A percentile compares a stretch with the other conserved stretches of the same genome.
Conservation (phyloP, 805 yeast genomes). For the Lachancea waltii region DNA sequence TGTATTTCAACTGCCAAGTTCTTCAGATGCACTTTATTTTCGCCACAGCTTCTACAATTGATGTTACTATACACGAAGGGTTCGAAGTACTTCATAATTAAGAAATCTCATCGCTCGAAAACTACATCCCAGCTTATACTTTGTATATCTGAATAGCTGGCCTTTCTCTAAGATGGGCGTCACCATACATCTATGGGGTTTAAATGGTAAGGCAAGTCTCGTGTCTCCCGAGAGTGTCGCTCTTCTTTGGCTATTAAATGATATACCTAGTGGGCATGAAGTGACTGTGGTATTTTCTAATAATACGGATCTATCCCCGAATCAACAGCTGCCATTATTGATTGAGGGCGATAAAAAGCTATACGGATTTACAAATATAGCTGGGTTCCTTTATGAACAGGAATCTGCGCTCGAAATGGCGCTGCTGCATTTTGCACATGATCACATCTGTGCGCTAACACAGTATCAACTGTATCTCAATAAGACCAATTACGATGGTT, state of each 20-base stretch:
- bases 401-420: slow-evolving; percentile 40
- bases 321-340: slow-evolving; percentile 46
- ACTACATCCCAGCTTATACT: no score
- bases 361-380: slow-evolving; percentile 41
- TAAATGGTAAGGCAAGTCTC: slow-evolving; percentile 20
- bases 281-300: slow-evolving; percentile 46
- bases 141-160: no score
- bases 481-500: slow-evolving; percentile 51
- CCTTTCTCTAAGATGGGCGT: no score
- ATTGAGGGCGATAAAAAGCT: slow-evolving; percentile 19
- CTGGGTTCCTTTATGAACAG: slow-evolving; percentile 29
- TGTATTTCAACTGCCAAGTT: no score
- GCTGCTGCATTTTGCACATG: slow-evolving; percentile 37
- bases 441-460: slow-evolving; percentile 42
- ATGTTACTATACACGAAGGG: no score
- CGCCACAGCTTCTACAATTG: no score
- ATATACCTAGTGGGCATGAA: slow-evolving; percentile 9
- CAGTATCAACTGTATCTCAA: slow-evolving; percentile 53
- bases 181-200: slow-evolving; percentile 27
- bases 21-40: no score
- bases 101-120: no score
- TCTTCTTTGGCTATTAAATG: slow-evolving; percentile 22
- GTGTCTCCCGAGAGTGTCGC: slow-evolving; percentile 30
- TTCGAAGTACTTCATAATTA: no score
- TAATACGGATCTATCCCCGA: slow-evolving; percentile 48